These are phyloP conservation scores for Helianthus tuberosus DNA, from an alignment of 129 eudicot species.

Conservation along the genomic window DNA sequence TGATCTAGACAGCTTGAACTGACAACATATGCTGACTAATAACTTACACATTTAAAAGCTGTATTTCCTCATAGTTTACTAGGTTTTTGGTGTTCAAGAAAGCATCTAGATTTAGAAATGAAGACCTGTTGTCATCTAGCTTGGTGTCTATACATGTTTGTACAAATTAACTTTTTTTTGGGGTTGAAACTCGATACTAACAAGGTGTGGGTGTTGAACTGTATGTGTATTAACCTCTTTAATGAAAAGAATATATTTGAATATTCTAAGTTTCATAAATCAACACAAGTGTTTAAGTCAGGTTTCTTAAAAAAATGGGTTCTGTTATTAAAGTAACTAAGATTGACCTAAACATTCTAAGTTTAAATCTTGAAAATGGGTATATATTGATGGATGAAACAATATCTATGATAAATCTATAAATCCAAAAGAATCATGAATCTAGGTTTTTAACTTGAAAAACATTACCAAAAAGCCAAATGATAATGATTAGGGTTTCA, in stretches of 20 bases:
- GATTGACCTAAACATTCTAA: neutral
- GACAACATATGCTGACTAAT: neutral
- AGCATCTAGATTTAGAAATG: constrained; percentile 25
- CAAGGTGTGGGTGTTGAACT: neutral
- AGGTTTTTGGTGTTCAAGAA: constrained; percentile 16
- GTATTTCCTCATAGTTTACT: neutral
- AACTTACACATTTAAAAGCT: neutral
- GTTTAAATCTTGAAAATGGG: neutral
- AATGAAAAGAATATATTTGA: neutral
- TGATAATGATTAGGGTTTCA: constrained; percentile 15
- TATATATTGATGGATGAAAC: neutral
- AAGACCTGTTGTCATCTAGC: constrained; percentile 29
- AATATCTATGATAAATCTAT: neutral
- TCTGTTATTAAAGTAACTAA: neutral
- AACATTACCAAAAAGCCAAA: neutral
- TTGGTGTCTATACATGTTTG: constrained; percentile 20
- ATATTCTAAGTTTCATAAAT: constrained; percentile 7
- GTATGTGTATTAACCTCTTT: constrained; percentile 13
- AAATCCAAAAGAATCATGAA: neutral
- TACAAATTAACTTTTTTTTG: neutral
- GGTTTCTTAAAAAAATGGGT: no score
- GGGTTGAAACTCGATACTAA: neutral
- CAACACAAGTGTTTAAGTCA: neutral
- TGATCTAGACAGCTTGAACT: constrained; percentile 13
- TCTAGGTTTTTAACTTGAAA: neutral